Base-by-base conservation (phyloP, 805 yeast genomes). In the Saccharomycopsis javanensis region DNA sequence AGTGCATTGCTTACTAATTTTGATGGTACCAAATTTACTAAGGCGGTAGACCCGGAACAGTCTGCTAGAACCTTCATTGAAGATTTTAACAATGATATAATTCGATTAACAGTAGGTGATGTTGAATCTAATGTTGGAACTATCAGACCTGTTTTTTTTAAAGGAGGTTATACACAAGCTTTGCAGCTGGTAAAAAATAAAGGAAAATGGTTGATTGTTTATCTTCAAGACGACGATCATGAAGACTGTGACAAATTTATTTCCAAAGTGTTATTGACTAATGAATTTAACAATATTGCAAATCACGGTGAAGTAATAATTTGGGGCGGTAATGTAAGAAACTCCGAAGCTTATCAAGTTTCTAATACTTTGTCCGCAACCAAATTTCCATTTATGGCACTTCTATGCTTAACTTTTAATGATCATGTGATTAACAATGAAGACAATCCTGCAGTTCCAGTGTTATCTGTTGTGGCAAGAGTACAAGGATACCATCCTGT, bases 261-360 rank as follows among this genome's bases (percentile, higher is more conserved):
- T 53, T 68, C 75, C 13, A 75, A 76, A 10, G 76, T 88, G 2
- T 67, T 89, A 51, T 71, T 82, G 48, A 74, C 79, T 58, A 76
- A 74, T 2, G 69, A 67, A 27, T 80, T 87, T 55, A 70, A 79
- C 13, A 68, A 73, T 37, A 73, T 76, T 63, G 65, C 81, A 55
- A 71, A 70, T 20, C 77, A 78, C 20, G 77, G 76, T 51, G 77
- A 86, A 50, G 67, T 84, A 1, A 62, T 88, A 2, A 70, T 88
- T 1, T 92, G 98, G 98, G 96, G 91, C 46, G 96, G 97, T 7
- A 85, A 88, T 66, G 79, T 86, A 25, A 77, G 79, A n/a, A 82
- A 82, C 57, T 81, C 90, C 20, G 98, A 92, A 68, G 88, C 92
- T 1, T 83, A 80, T 65, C 96, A 88, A 64, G 83, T 89, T 15